These are phyloP conservation scores for Ascochyta pisi DNA, from an alignment of 2,329 filamentous ascomycete species.

Conservation along the genomic window DNA sequence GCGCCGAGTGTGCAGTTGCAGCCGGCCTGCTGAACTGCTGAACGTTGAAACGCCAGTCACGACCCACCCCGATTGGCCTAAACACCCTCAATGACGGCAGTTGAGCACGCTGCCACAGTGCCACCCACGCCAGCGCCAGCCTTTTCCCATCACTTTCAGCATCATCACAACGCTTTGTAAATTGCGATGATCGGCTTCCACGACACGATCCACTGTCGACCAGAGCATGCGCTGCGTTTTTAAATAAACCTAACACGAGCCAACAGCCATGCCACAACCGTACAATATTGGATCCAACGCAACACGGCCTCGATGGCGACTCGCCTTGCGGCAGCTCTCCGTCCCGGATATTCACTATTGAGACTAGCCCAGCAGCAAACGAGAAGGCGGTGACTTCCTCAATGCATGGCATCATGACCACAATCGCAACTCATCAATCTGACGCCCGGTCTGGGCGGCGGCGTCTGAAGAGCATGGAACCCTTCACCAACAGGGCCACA, in stretches of 20 bases:
- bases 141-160: not conserved
- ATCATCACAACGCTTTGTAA: not conserved
- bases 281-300: slow-evolving; percentile 8
- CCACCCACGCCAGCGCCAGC: not conserved
- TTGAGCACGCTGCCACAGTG: slow-evolving; percentile 4
- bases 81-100: slow-evolving; percentile 4
- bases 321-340: slow-evolving; percentile 17
- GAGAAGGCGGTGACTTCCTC: slow-evolving; percentile 17
- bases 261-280: slow-evolving; percentile 14
- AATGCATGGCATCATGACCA: slow-evolving; percentile 12
- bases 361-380: slow-evolving; percentile 7
- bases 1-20: slow-evolving; percentile 11
- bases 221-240: slow-evolving; percentile 4
- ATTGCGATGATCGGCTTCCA: slow-evolving; percentile 13
- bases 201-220: slow-evolving; percentile 11
- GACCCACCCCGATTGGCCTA: slow-evolving; percentile 10
- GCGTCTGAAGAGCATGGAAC: slow-evolving; percentile 8
- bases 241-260: slow-evolving; percentile 19
- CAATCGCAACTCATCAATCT: slow-evolving; percentile 14
- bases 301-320: slow-evolving; percentile 11
- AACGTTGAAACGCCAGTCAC: slow-evolving; percentile 26
- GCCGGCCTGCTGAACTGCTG: slow-evolving; percentile 6
- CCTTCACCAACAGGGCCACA: not conserved
- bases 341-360: slow-evolving; percentile 8
- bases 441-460: slow-evolving; percentile 11